A percentile compares a stretch with the other conserved stretches of the same genome.
These are phyloP conservation scores for Pythium grandisporangium DNA, from an alignment of 352 stramenopile species.

Conservation along the genomic window DNA sequence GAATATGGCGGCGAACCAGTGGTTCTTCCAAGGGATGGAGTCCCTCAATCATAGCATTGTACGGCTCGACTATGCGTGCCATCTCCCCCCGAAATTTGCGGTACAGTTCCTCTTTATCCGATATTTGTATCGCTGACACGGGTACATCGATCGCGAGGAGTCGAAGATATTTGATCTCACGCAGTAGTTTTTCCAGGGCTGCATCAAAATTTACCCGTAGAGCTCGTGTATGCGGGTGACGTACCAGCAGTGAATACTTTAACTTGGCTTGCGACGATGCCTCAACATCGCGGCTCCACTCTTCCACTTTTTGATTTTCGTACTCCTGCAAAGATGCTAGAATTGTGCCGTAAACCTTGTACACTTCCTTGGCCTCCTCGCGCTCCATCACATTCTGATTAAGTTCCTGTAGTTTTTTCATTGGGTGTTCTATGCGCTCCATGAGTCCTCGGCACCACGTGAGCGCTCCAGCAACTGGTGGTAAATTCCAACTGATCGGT, in stretches of 20 bases:
- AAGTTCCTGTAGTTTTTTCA: constrained; percentile 95
- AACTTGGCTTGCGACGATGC: constrained; percentile 93
- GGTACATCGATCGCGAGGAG: constrained; percentile 93
- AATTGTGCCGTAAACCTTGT: constrained; percentile 95
- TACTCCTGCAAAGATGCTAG: constrained; percentile 96
- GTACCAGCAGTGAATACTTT: constrained; percentile 90
- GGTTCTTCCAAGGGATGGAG: constrained; percentile 96
- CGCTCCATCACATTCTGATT: constrained; percentile 96
- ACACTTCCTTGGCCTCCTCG: constrained; percentile 97
- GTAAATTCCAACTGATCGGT: constrained; percentile 93
- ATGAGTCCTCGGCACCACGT: constrained; percentile 95
- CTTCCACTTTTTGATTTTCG: constrained; percentile 94
- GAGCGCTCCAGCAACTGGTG: constrained; percentile 91
- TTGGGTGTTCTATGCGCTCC: constrained; percentile 94
- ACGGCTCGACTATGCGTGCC: constrained; percentile 96
- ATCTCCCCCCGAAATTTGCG: constrained; percentile 94
- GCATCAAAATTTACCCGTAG: constrained; percentile 97
- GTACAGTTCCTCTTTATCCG: constrained; percentile 93
- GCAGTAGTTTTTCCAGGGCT: constrained; percentile 92
- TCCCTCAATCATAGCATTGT: constrained; percentile 96
- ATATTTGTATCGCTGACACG: constrained; percentile 92
- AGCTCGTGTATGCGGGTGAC: constrained; percentile 84
- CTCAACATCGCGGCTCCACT: constrained; percentile 95
- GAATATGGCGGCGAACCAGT: constrained; percentile 91
- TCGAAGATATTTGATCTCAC: constrained; percentile 98